Percentiles rank a stretch among this genome's conserved stretches.
These are phyloP conservation scores for Paramecium primaurelia DNA, from an alignment of 73 alveolate genomes.

Conservation along the genomic window DNA sequence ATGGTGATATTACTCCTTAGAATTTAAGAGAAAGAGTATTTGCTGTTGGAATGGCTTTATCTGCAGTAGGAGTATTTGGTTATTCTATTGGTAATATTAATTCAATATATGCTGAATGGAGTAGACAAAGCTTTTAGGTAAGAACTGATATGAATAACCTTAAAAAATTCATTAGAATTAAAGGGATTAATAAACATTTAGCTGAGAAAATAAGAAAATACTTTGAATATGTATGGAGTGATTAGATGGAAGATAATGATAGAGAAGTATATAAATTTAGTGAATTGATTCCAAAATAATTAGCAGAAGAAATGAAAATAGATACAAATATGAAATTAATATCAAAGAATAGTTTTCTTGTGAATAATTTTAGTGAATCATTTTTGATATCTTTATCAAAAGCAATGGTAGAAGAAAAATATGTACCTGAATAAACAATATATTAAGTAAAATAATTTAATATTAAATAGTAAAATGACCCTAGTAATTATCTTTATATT, in stretches of 20 bases:
- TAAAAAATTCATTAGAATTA: neutral
- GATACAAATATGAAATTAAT: slow-evolving; percentile 15
- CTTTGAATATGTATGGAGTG: slow-evolving; percentile 43
- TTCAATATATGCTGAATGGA: slow-evolving; percentile 32
- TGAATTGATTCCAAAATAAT: slow-evolving; percentile 6
- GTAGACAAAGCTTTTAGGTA: neutral
- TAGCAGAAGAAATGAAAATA: slow-evolving; percentile 24
- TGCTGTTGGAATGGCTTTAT: neutral
- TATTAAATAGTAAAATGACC: neutral
- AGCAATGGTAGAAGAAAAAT: slow-evolving; percentile 13
- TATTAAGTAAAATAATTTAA: neutral
- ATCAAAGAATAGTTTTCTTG: neutral
- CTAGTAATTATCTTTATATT: neutral
- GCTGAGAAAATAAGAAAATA: neutral
- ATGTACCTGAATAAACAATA: neutral
- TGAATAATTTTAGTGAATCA: neutral
- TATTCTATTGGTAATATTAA: slow-evolving; percentile 8
- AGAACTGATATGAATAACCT: slow-evolving; percentile 35
- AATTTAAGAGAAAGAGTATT: slow-evolving; percentile 8
- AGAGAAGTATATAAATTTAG: slow-evolving; percentile 5
- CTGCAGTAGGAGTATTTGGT: slow-evolving; percentile 34
- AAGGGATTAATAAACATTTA: slow-evolving; percentile 20
- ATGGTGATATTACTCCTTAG: slow-evolving; percentile 25
- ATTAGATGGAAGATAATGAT: slow-evolving; percentile 29
- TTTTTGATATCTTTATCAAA: neutral